Conservation (phyloP, 1,284 basidiomycete genomes). For the Irpex sp. region DNA sequence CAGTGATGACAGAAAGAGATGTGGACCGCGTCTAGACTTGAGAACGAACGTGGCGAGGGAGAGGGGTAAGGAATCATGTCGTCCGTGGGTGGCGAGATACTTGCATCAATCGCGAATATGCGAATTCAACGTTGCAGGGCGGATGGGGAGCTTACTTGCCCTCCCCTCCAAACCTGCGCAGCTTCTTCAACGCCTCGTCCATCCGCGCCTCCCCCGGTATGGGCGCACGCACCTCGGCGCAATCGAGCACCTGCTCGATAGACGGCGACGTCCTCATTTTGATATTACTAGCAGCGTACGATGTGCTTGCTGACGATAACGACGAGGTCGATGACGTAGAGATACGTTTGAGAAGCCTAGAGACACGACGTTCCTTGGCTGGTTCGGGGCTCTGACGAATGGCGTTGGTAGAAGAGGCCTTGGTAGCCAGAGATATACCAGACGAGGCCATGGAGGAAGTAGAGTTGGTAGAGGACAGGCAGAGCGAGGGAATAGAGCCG, state of each 20-base stretch:
- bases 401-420: constrained; percentile 4
- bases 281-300: constrained; percentile 18
- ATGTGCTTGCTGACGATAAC: constrained; percentile 9
- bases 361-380: constrained; percentile 31
- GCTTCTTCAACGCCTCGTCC: constrained; percentile 23
- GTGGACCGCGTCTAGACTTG: neutral
- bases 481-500: constrained; percentile 22
- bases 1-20: neutral
- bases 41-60: neutral
- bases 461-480: constrained; percentile 14
- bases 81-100: no score
- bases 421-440: constrained; percentile 13
- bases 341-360: constrained; percentile 33
- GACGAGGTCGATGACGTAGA: constrained; percentile 27
- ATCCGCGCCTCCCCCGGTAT: constrained; percentile 18
- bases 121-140: no score
- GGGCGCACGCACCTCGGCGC: constrained; percentile 1
- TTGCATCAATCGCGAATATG: no score
- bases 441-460: constrained; percentile 17
- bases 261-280: constrained; percentile 22
- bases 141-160: no score
- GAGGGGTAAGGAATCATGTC: neutral
- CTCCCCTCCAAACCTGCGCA: constrained; percentile 19
- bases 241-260: constrained; percentile 31
- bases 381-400: constrained; percentile 10